Conservation (phyloP, 441 rosid species). For the Brassica balearica region DNA sequence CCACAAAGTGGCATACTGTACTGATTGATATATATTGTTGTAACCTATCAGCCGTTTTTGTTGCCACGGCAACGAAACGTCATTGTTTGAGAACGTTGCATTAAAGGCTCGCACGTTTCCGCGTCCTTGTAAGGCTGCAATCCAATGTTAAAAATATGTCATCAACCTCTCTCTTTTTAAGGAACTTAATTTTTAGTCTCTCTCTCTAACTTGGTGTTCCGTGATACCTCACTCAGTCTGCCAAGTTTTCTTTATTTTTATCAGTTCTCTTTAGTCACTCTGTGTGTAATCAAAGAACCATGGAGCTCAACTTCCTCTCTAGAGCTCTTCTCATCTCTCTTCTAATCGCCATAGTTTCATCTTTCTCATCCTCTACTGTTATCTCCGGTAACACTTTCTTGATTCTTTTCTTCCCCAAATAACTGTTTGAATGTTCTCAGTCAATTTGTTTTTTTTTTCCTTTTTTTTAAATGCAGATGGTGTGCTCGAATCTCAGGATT, state of each 20-base stretch:
- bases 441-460: slow-evolving; percentile 14
- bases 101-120: slow-evolving; percentile 36
- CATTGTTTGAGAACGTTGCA: not conserved
- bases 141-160: slow-evolving; percentile 11
- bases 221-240: not conserved
- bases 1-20: not conserved
- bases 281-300: slow-evolving; percentile 18
- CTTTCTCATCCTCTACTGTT: slow-evolving; percentile 37
- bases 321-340: slow-evolving; percentile 32
- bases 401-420: not conserved
- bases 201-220: not conserved
- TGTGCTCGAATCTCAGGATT: slow-evolving; percentile 39
- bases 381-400: slow-evolving; percentile 38
- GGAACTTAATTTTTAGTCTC: not conserved
- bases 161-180: not conserved
- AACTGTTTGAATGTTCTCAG: not conserved
- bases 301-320: slow-evolving; percentile 42
- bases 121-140: slow-evolving; percentile 36
- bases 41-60: no score
- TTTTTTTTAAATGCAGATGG: slow-evolving; percentile 32
- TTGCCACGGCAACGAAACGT: not conserved
- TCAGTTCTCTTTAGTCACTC: slow-evolving; percentile 35
- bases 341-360: slow-evolving; percentile 16
- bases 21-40: not conserved
- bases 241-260: not conserved